These are phyloP conservation scores for Calocera viscosa DNA, from an alignment of 768 basidiomycete genomes.

Conservation along the genomic window DNA sequence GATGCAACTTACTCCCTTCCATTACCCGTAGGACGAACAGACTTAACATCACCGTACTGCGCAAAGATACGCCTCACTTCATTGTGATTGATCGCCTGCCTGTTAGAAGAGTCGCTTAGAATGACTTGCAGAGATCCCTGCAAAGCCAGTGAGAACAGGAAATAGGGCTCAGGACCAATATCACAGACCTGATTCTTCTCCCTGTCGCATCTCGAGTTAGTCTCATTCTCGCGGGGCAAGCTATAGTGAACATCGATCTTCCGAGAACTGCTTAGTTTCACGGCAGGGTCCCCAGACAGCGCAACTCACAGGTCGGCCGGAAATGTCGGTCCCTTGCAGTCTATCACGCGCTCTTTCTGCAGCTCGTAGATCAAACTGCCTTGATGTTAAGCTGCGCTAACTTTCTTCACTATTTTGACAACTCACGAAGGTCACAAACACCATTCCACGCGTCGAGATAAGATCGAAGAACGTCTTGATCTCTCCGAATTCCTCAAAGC, in stretches of 20 bases:
- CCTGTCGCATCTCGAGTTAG: conserved; percentile 42
- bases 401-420: not conserved
- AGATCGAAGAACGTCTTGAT: conserved; percentile 97
- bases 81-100: conserved; percentile 63
- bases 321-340: conserved; percentile 78
- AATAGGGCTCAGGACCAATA: not conserved
- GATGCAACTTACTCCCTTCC: conserved; percentile 44
- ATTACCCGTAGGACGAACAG: conserved; percentile 51
- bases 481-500: conserved; percentile 88
- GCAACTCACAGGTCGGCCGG: conserved; percentile 71
- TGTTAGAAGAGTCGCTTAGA: conserved; percentile 54
- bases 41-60: conserved; percentile 82
- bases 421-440: conserved; percentile 96
- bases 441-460: conserved; percentile 91
- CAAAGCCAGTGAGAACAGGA: not conserved
- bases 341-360: conserved; percentile 86
- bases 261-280: not conserved
- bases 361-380: conserved; percentile 89
- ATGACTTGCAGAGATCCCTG: conserved; percentile 79
- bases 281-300: not conserved
- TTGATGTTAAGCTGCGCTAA: conserved; percentile 6
- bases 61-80: conserved; percentile 80
- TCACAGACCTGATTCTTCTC: conserved; percentile 44
- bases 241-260: conserved; percentile 99
- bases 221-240: conserved; percentile 75